These are phyloP conservation scores for Tolypocladium ovalisporum DNA, from an alignment of 2,329 filamentous ascomycete genomes.

Conservation along the genomic window DNA sequence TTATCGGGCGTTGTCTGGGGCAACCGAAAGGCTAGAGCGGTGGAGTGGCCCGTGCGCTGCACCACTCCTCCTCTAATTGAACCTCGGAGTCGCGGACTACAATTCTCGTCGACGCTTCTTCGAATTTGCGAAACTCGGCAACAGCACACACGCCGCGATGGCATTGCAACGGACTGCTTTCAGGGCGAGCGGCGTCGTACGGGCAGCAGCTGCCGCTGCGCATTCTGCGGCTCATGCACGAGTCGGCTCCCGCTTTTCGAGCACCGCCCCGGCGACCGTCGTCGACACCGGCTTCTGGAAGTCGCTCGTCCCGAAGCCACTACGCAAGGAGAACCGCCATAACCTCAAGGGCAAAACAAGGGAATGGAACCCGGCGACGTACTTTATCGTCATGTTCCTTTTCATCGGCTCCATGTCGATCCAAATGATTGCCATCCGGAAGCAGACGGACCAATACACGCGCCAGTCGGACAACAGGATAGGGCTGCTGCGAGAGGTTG, in stretches of 20 bases:
- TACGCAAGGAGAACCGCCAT: conserved; percentile 34
- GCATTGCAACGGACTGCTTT: conserved; percentile 1
- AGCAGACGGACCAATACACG: conserved; percentile 60
- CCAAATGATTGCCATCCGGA: conserved; percentile 73
- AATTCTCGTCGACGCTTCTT: neutral
- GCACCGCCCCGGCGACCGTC: conserved; percentile 36
- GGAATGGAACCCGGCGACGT: conserved; percentile 72
- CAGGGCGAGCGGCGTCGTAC: neutral
- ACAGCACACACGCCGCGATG: conserved; percentile 4
- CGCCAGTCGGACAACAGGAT: conserved; percentile 74
- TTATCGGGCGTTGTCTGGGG: conserved; percentile 23
- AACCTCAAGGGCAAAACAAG: conserved; percentile 36
- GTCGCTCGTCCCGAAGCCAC: conserved; percentile 56
- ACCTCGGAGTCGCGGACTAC: neutral
- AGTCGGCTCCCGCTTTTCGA: conserved; percentile 16
- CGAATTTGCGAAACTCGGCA: neutral
- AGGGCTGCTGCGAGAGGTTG: conserved; percentile 60
- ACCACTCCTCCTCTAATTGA: neutral
- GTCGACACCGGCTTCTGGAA: conserved; percentile 56
- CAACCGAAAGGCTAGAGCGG: conserved; percentile 14
- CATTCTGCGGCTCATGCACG: neutral
- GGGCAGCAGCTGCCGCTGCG: neutral
- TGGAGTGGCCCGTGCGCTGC: neutral
- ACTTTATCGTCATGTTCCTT: conserved; percentile 71
- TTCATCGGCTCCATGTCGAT: conserved; percentile 95